Conservation (phyloP, 2,329 filamentous ascomycete genomes). For the Aspergillus sp. region DNA sequence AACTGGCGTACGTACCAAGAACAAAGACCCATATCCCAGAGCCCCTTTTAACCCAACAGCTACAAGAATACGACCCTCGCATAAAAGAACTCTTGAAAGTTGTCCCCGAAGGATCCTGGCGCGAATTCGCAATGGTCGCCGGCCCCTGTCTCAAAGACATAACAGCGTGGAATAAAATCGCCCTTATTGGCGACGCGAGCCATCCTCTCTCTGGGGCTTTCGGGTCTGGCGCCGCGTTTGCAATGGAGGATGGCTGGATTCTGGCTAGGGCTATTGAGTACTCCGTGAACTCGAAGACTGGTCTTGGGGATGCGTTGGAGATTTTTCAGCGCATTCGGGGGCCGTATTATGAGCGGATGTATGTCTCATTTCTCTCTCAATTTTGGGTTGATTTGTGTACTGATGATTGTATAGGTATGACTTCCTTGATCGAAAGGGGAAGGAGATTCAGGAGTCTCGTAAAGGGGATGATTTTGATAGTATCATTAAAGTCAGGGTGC, state of each 20-base stretch:
- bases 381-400: neutral
- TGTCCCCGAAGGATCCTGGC: constrained; percentile 3
- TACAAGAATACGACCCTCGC: neutral
- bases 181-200: constrained; percentile 4
- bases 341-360: constrained; percentile 5
- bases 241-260: constrained; percentile 11
- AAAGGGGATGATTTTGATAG: neutral
- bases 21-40: neutral
- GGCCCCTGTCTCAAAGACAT: neutral
- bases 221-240: constrained; percentile 3
- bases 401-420: neutral
- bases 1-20: neutral
- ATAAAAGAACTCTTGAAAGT: neutral
- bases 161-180: neutral
- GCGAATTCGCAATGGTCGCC: constrained; percentile 2
- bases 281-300: neutral
- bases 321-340: constrained; percentile 1
- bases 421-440: neutral
- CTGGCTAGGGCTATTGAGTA: constrained; percentile 2
- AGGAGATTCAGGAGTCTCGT: neutral
- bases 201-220: constrained; percentile 6
- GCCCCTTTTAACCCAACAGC: neutral
- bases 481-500: neutral
- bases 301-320: neutral
- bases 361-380: no score